phyloP scores from a whole-genome alignment of 306 rosid genomes.

The Abrus precatorius region DNA sequence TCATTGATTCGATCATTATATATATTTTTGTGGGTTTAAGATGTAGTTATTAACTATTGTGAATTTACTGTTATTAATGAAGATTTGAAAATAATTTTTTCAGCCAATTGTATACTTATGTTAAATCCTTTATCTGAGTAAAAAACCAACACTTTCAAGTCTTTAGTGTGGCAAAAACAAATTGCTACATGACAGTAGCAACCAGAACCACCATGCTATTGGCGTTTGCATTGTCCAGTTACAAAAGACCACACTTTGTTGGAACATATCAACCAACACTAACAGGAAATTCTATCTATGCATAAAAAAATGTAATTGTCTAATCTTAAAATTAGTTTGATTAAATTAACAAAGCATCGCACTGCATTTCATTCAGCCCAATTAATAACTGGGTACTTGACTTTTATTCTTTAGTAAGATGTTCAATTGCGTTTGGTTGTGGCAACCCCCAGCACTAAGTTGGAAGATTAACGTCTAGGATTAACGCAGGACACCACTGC shows the following conservation, averaged over 20 bases:
- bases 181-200: slow-evolving; percentile 20
- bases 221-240: slow-evolving; percentile 37
- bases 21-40: not conserved
- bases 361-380: not conserved
- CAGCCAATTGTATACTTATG: not conserved
- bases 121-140: not conserved
- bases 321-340: not conserved
- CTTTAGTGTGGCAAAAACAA: slow-evolving; percentile 5
- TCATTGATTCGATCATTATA: slow-evolving; percentile 9
- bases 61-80: slow-evolving; percentile 10
- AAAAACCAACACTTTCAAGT: not conserved
- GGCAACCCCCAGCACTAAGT: not conserved
- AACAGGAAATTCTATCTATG: not conserved
- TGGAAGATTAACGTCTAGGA: not conserved
- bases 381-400: not conserved
- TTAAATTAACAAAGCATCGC: not conserved
- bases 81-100: slow-evolving; percentile 2
- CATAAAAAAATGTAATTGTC: not conserved
- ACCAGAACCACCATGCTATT: slow-evolving; percentile 27
- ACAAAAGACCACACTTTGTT: not conserved
- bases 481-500: not conserved
- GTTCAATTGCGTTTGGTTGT: not conserved
- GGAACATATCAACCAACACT: not conserved
- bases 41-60: not conserved
- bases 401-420: not conserved